Base-by-base conservation (phyloP, 306 rosid genomes). In the Lagenaria siceraria region DNA sequence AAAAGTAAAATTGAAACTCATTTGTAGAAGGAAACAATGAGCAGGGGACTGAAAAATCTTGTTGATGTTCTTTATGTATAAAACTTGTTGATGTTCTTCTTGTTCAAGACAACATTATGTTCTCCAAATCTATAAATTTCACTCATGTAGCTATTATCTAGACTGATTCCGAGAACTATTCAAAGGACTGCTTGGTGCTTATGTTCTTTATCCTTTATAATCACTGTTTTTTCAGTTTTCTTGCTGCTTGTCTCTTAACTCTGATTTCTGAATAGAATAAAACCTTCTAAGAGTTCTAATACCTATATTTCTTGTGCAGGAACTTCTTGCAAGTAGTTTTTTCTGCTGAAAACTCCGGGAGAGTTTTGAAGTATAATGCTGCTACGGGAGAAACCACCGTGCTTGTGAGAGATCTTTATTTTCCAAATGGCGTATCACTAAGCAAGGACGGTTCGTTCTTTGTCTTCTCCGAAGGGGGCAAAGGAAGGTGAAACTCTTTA, bases 381-480 rank as follows among this genome's bases (percentile, higher is more conserved):
- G 49, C 78, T 77, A 90, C 97, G 10, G 82, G 84, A 83, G 92
- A 92, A 90, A 88, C 96, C 81, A 84, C 86, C 19, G 97, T 95
- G 82, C 98, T 95, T 75, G n/a, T 80, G 56, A 83, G 90, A 79
- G 87, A 89, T 79, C 4, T 90, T 84, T 91, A 87, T 78, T 95
- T 95, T 77, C 93, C 98, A 21, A 95, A 95, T 85, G 98, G 98
- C 69, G 58, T 90, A 80, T 88, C 98, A 79, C 85, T 95, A 56
- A 95, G 97, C 90, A 92, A 92, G 85, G 98, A 95, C 25, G 88
- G 97, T 65, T 87, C 93, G 73, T 95, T 90, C 89, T 88, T 95
- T 56, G 81, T 90, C 83, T 88, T 89, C 21, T 88, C 87, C 55
- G 98, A 92, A 81, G 97, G 90, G 25, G 10, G 81, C 3, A 11